phyloP scores from a whole-genome alignment of 2,329 filamentous ascomycete species.

The Paraconiothyrium sp. region DNA sequence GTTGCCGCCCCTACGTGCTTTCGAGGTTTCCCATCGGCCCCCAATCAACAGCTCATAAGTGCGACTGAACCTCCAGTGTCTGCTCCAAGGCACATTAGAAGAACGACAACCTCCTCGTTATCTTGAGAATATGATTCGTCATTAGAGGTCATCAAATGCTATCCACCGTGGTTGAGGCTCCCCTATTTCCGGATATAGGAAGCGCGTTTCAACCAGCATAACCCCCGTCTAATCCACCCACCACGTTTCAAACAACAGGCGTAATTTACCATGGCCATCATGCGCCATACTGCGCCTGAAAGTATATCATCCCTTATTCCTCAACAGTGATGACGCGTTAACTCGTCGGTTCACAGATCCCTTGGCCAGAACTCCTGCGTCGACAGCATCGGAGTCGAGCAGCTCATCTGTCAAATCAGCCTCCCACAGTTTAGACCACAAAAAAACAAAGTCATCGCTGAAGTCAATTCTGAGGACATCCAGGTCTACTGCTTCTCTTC shows the following conservation, averaged over 20 bases:
- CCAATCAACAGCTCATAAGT: slow-evolving; percentile 9
- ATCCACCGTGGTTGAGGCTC: slow-evolving; percentile 6
- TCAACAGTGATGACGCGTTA: slow-evolving; percentile 5
- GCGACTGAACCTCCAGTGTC: not conserved
- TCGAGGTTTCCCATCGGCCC: slow-evolving; percentile 9
- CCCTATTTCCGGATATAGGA: slow-evolving; percentile 18
- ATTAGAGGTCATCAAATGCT: not conserved
- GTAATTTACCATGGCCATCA: slow-evolving; percentile 19
- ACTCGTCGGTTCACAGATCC: not conserved
- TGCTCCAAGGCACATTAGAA: not conserved
- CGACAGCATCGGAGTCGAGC: slow-evolving; percentile 25
- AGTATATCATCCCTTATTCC: slow-evolving; percentile 20
- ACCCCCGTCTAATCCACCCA: slow-evolving; percentile 15
- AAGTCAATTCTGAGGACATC: slow-evolving; percentile 35
- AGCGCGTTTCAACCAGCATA: slow-evolving; percentile 19
- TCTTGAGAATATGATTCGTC: not conserved
- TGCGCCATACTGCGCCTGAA: slow-evolving; percentile 12
- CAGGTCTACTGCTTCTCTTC: slow-evolving; percentile 31
- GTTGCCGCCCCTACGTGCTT: slow-evolving; percentile 8
- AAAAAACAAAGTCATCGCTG: slow-evolving; percentile 28
- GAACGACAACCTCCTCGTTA: not conserved
- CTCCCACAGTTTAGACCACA: slow-evolving; percentile 7
- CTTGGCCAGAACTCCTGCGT: slow-evolving; percentile 10
- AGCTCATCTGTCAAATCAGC: slow-evolving; percentile 26
- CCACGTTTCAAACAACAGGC: slow-evolving; percentile 21